Conservation (phyloP, 345 rosid genomes). For the Triadica sebifera region DNA sequence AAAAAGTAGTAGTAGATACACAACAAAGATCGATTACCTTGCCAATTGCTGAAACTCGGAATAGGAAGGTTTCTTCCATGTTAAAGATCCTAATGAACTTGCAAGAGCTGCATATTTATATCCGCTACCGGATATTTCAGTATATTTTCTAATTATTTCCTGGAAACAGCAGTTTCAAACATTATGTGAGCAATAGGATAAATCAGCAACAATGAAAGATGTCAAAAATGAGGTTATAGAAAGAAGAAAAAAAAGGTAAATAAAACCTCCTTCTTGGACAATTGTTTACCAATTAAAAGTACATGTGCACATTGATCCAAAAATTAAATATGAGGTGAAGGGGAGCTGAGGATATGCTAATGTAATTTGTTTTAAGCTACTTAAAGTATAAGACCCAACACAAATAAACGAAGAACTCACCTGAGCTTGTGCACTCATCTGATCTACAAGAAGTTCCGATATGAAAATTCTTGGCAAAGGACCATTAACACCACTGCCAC, state of each 20-base stretch:
- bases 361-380: not conserved
- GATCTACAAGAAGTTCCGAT: constrained; percentile 87
- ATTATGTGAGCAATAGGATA: not conserved
- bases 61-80: constrained; percentile 71
- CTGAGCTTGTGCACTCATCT: constrained; percentile 73
- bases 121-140: constrained; percentile 51
- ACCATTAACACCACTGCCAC: constrained; percentile 58
- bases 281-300: no score
- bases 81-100: constrained; percentile 73
- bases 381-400: not conserved
- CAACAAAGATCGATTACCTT: constrained; percentile 42
- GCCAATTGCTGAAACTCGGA: constrained; percentile 81
- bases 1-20: not conserved
- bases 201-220: not conserved
- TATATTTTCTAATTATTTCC: constrained; percentile 76
- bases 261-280: no score
- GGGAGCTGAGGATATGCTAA: no score
- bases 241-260: no score
- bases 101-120: constrained; percentile 70
- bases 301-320: no score
- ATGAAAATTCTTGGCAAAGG: constrained; percentile 88
- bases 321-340: no score
- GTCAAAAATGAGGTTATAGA: not conserved
- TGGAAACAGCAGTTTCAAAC: constrained; percentile 25
- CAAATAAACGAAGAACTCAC: constrained; percentile 26